Percentiles rank a stretch among this genome's conserved stretches.
These are phyloP conservation scores for Gryganskiella cystojenkinii DNA, from an alignment of 192 early-diverging fungal species.

Conservation along the genomic window DNA sequence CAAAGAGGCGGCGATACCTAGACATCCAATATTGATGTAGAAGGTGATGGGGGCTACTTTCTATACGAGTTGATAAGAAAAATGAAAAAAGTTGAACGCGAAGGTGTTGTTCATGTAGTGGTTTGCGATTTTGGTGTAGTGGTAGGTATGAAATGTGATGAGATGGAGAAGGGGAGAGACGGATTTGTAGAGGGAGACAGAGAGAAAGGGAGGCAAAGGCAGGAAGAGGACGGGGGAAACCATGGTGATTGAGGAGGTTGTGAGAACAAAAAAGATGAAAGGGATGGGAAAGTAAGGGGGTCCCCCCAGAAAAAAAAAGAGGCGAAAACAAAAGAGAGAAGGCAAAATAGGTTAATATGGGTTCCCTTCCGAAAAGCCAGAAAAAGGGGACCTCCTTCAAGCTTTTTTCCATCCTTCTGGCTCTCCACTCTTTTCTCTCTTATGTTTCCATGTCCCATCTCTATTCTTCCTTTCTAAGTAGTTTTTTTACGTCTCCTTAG, in stretches of 20 bases:
- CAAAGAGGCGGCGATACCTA: slow-evolving; percentile 67
- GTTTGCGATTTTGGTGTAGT: neutral
- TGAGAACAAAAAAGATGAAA: slow-evolving; percentile 1
- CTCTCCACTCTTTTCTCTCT: neutral
- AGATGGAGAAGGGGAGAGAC: neutral
- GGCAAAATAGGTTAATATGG: too few relatives aligned
- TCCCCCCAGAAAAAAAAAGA: too few relatives aligned
- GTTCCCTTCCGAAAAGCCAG: too few relatives aligned
- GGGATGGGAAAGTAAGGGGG: slow-evolving; percentile 2
- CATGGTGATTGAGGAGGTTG: slow-evolving; percentile 10
- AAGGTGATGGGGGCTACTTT: slow-evolving; percentile 68
- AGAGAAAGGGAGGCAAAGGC: neutral
- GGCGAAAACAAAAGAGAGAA: too few relatives aligned
- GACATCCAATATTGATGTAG: slow-evolving; percentile 70
- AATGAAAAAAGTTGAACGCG: neutral
- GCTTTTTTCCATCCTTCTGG: too few relatives aligned
- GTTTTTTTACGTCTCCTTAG: slow-evolving; percentile 1
- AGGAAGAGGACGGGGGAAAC: neutral
- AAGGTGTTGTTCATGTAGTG: too few relatives aligned
- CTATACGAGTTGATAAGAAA: slow-evolving; percentile 11
- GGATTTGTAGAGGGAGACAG: too few relatives aligned
- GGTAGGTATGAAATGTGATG: neutral
- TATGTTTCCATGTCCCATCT: neutral
- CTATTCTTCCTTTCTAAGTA: neutral
- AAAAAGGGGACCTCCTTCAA: too few relatives aligned